phyloP scores from a whole-genome alignment of 2,329 filamentous ascomycete genomes.

The Sclerotinia minor region DNA sequence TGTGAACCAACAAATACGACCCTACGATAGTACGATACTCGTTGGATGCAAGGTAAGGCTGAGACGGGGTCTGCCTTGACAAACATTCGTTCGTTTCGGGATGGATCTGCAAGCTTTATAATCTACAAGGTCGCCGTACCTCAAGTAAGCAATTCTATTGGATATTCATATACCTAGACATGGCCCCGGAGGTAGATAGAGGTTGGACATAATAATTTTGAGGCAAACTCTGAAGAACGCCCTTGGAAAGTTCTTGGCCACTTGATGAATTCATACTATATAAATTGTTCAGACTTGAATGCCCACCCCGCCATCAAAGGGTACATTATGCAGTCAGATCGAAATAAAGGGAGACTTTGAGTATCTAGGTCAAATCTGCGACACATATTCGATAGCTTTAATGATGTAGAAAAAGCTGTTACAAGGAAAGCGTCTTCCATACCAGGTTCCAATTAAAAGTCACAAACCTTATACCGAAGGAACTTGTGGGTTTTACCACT shows the following conservation, averaged over 20 bases:
- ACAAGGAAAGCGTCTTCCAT: not conserved
- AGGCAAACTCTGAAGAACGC: not conserved
- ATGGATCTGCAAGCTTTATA: not conserved
- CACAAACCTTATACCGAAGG: not conserved
- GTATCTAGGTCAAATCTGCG: not conserved
- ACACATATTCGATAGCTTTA: too few relatives aligned
- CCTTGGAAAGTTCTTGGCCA: not conserved
- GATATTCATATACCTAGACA: not conserved
- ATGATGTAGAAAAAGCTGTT: not conserved
- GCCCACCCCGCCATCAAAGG: not conserved
- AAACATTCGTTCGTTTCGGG: not conserved
- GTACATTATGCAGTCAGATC: not conserved
- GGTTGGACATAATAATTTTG: not conserved
- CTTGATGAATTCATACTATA: not conserved
- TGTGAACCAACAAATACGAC: not conserved
- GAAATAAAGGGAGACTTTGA: not conserved
- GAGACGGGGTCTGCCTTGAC: not conserved
- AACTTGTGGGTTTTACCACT: not conserved
- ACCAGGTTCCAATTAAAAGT: not conserved
- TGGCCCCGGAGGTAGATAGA: not conserved
- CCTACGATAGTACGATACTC: not conserved
- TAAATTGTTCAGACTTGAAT: not conserved
- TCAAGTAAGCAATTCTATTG: not conserved
- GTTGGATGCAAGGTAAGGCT: conserved; percentile 2
- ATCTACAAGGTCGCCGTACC: not conserved